phyloP scores from a whole-genome alignment of 164 flowering plant genomes.

The Sedum album region DNA sequence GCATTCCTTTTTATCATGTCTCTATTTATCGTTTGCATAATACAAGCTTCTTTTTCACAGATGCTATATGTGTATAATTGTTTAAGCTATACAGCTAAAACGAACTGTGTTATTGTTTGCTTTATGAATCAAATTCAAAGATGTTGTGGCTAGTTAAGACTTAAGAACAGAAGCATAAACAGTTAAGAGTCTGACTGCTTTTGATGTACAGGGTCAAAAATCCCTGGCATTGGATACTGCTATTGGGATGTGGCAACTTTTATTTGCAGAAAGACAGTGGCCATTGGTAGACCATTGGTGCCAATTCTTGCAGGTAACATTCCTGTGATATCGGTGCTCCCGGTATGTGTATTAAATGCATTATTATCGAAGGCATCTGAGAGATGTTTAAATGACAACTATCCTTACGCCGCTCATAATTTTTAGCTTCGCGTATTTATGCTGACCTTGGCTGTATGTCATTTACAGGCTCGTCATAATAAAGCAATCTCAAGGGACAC shows the following conservation, averaged over 20 bases:
- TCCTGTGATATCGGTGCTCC: background rate
- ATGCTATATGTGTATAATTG: too few relatives aligned
- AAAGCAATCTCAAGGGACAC: conserved; percentile 95
- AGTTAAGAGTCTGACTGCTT: background rate
- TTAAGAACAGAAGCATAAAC: too few relatives aligned
- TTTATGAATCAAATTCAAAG: too few relatives aligned
- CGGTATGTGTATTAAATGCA: background rate
- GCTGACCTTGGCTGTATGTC: too few relatives aligned
- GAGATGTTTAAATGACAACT: background rate
- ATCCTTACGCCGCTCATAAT: background rate
- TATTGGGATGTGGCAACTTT: conserved; percentile 97
- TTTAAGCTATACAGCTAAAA: too few relatives aligned
- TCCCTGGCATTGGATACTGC: conserved; percentile 98
- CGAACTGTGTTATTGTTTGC: too few relatives aligned
- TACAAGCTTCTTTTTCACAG: too few relatives aligned
- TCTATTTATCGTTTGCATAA: too few relatives aligned
- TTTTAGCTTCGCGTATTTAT: too few relatives aligned
- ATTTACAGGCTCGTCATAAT: conserved; percentile 71
- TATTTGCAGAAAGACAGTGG: conserved; percentile 96
- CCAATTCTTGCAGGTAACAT: conserved; percentile 81
- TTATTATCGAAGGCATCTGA: background rate
- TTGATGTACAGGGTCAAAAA: conserved; percentile 76
- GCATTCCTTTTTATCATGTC: too few relatives aligned
- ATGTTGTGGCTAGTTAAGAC: too few relatives aligned
- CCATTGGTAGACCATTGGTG: conserved; percentile 96